Base-by-base conservation (phyloP, 768 basidiomycete species). In the Boletellus ananas region DNA sequence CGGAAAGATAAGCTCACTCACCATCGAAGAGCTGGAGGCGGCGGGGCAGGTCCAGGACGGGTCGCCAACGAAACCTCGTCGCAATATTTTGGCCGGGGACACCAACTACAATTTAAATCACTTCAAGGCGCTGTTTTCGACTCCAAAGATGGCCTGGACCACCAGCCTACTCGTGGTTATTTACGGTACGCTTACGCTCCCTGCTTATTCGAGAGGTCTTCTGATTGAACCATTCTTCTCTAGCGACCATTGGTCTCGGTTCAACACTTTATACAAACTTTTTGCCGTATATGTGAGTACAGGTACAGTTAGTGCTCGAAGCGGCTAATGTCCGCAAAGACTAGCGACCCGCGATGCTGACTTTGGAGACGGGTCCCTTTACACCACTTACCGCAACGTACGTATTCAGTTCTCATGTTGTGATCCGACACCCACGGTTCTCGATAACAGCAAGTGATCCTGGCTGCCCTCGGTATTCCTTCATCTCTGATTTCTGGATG, bases 321-420 rank as follows among this genome's bases (percentile, higher is more conserved):
- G 14, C 16, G 18, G 13, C 41, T 55, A 35, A 49, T 12, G 4
- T 25, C 20, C 38, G 13, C 43, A 36, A 35, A 86, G 84, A 57
- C 74, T 88, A 36, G 67, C 77, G 1, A 82, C 69, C n/a, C 76
- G 84, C 11, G 87, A 85, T 8, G 78, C 82, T 1, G 72, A 72
- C 29, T 87, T 87, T 47, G 85, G 86, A 12, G 86, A 88, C 52
- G 81, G 80, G 0, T 84, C 83, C 3, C 65, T 81, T 3, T 79
- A 85, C 57, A 83, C 79, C 54, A 85, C 85, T 1, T 90, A 89
- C 56, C 80, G 87, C 36, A 89, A 89, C 54, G 82, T 83, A 57
- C 10, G 74, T 47, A 9, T 25, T 17, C 6, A 13, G 6, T 27
- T 6, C 1, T 6, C n/a, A n/a, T 8, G 3, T 6, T 1, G 9